A percentile compares a stretch with the other conserved stretches of the same genome.
These are phyloP conservation scores for Helenozyma baotianmanensis DNA, from an alignment of 805 yeast genomes.

Conservation along the genomic window DNA sequence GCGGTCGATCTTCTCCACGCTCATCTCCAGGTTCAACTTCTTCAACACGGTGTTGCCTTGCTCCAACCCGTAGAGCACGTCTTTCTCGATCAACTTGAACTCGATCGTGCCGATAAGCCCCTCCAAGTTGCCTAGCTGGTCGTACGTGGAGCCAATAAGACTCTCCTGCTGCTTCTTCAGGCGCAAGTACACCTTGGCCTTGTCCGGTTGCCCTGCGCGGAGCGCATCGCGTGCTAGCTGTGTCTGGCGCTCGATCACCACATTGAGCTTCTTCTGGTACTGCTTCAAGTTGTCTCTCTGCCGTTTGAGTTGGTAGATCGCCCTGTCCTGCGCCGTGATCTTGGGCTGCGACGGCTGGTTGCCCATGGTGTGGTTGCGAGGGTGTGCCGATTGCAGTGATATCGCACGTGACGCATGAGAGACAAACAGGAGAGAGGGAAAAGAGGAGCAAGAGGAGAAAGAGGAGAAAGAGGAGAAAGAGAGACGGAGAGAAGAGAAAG, in stretches of 20 bases:
- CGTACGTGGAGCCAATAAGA: conserved; percentile 63
- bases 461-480: too few relatives aligned
- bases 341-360: conserved; percentile 47
- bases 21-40: conserved; percentile 74
- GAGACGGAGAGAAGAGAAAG: too few relatives aligned
- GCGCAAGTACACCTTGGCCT: conserved; percentile 67
- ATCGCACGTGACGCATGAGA: background rate
- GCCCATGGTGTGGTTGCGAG: conserved; percentile 27
- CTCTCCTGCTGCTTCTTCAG: conserved; percentile 79
- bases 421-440: too few relatives aligned
- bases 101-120: conserved; percentile 76
- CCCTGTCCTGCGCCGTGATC: conserved; percentile 80
- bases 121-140: conserved; percentile 77
- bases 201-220: conserved; percentile 46
- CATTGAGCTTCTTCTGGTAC: conserved; percentile 57
- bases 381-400: too few relatives aligned
- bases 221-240: conserved; percentile 55
- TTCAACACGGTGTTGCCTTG: conserved; percentile 77
- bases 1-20: conserved; percentile 70
- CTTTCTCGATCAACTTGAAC: conserved; percentile 83
- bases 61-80: conserved; percentile 72
- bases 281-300: conserved; percentile 83
- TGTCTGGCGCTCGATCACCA: conserved; percentile 58
- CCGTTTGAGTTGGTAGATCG: conserved; percentile 78
- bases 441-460: too few relatives aligned